Percentiles rank a stretch among this genome's conserved stretches.
Conservation (phyloP, 176 grass and related monocot species). For the Canna indica region DNA sequence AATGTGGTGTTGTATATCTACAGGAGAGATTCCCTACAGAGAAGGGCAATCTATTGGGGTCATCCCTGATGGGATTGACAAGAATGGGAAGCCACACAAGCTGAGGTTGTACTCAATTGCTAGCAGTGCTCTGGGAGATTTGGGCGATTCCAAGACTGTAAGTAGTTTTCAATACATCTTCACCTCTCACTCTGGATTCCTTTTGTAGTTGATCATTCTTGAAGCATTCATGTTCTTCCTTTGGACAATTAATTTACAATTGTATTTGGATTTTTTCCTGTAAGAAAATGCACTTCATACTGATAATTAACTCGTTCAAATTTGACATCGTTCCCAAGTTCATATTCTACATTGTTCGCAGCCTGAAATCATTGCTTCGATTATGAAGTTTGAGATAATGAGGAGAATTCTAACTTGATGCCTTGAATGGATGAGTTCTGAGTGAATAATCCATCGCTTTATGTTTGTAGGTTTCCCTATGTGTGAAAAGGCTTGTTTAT, state of each 20-base stretch:
- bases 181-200: neutral
- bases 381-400: neutral
- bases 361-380: too few species aligned
- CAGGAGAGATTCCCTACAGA: conserved; percentile 68
- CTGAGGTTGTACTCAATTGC: conserved; percentile 88
- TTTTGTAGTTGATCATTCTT: too few species aligned
- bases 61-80: conserved; percentile 68
- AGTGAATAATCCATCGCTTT: neutral
- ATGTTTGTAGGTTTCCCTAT: conserved; percentile 58
- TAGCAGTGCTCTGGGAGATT: conserved; percentile 85
- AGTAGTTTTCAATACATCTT: neutral
- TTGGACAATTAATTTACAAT: neutral
- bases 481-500: conserved; percentile 94
- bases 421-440: too few species aligned
- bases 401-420: neutral
- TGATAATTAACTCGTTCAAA: too few species aligned
- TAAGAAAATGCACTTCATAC: too few species aligned
- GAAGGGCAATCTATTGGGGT: conserved; percentile 90
- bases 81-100: conserved; percentile 95
- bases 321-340: too few species aligned
- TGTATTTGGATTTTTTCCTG: neutral
- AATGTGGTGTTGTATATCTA: neutral
- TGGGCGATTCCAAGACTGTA: conserved; percentile 87
- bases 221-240: neutral
- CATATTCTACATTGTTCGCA: too few species aligned